Conservation (phyloP, 2,329 filamentous ascomycete genomes). For the Fusarium liriodendri region DNA sequence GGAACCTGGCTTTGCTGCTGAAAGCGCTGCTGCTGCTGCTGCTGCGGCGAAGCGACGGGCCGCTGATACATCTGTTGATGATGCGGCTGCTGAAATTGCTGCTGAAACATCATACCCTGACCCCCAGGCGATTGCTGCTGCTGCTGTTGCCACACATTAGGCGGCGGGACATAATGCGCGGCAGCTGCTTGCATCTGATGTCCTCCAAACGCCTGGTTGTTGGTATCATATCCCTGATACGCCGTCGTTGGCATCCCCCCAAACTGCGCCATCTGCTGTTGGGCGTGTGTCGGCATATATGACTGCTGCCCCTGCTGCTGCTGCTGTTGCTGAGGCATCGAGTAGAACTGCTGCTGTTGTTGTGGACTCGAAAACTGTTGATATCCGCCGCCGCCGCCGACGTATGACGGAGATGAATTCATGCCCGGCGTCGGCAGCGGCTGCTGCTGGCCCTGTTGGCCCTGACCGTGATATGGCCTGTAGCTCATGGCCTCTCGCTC, state of each 20-base stretch:
- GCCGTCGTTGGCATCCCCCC: conserved; percentile 33
- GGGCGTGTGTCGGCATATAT: conserved; percentile 37
- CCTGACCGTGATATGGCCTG: conserved; percentile 46
- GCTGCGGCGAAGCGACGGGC: conserved; percentile 44
- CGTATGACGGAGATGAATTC: conserved; percentile 37
- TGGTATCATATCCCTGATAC: conserved; percentile 41
- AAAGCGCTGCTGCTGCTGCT: conserved; percentile 30
- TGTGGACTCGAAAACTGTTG: conserved; percentile 46
- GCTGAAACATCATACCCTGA: conserved; percentile 43
- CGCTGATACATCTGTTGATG: conserved; percentile 48
- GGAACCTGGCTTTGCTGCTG: conserved; percentile 24
- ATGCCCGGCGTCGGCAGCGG: conserved; percentile 32
- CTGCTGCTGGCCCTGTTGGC: conserved; percentile 44
- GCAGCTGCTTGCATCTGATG: conserved; percentile 39
- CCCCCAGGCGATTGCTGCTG: conserved; percentile 46
- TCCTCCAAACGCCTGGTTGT: conserved; percentile 29
- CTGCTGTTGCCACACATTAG: conserved; percentile 50
- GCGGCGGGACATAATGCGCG: conserved; percentile 39
- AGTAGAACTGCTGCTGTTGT: conserved; percentile 42
- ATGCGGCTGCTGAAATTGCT: conserved; percentile 49
- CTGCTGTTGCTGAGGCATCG: conserved; percentile 32
- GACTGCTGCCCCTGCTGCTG: conserved; percentile 41
- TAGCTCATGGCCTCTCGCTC: conserved; percentile 50
- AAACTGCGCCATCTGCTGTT: conserved; percentile 41
- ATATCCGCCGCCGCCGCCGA: conserved; percentile 25